Base-by-base conservation (phyloP, 768 basidiomycete species). In the Astraeus odoratus region DNA sequence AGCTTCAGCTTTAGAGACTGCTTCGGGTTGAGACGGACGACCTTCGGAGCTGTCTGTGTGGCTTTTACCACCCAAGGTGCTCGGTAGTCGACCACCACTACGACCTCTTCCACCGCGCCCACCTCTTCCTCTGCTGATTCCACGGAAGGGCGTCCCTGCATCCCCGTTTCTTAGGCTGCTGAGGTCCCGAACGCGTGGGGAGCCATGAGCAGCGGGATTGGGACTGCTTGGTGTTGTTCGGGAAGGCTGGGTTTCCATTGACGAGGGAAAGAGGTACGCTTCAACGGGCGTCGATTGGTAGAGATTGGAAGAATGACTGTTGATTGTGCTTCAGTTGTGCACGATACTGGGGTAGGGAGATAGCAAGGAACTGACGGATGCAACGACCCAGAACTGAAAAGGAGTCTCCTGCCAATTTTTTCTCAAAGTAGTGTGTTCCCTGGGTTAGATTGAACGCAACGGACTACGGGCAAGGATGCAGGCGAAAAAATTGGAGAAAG, bases 61-160 rank as follows among this genome's bases (percentile, higher is more conserved):
- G 18, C 49, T 47, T 44, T 40, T 53, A n/a, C 47, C 39, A 15
- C 57, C 42, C 15, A 49, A 38, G 23, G 42, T 42, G 20, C 52
- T 52, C 43, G 58, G 55, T 24, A 56, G 63, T 41, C 65, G 60
- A 9, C 66, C 57, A 23, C 57, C 51, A 43, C 54, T 51, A 29
- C 63, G 63, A 38, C 57, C 47, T 45, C 48, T 58, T 33, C 49
- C 48, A 26, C 69, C 66, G 44, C 71, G 65, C 20, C 69, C 58
- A 42, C 67, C 61, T 50, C 70, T 61, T 44, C 58, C 56, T 35
- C 61, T 68, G 51, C 64, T 60, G 24, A 70, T 57, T 36, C 74
- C 73, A 53, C 64, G 70, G 51, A 75, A 76, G 26, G 75, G 67
- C 26, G 72, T 66, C 6, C 71, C 74, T 40, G 70, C 65, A 37